Evolutionary conservation across 2,329 filamentous ascomycete genomes (phyloP), one percentile per base, ranked within the genome.

Genomic region (Plectosphaerella plurivora): DNA sequence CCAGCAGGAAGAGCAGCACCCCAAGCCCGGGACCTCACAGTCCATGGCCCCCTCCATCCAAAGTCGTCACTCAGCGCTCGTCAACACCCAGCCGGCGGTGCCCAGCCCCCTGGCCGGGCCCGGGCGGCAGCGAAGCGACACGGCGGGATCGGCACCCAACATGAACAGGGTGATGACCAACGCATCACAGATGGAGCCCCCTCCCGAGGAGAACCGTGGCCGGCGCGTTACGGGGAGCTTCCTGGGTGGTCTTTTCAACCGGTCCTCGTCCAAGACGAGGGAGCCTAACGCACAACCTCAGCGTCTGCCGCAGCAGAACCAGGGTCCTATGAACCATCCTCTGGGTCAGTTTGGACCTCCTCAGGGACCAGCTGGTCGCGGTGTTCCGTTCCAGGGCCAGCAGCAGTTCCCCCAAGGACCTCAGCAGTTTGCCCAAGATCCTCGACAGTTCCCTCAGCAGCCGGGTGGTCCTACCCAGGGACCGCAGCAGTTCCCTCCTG

Each of bases 31-130:
- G 6, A 60, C 57, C 10, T 55, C 58, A 14, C 59, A 61, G 28
- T 61, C 62, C 15, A 42, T 51, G 9, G 45, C 57, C n/a, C 56
- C 62, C 2, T 59, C 61, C 9, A 39, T 60, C 14, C 59, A 58
- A 5, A 55, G 53, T 8, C 56, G 55, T 3, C 54, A 55, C 37
- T 51, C 48, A 5, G 50, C 50, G 3, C 35, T 52, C 10, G 36
- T 39, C 14, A 44, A 24, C 28, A 53, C 45, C 14, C 56, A 56
- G 20, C 48, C 48, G 36, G 45, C 41, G 22, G 45, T 45, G 16
- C 49, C 49, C n/a, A 47, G 41, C 36, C 52, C 52, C 8, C 48
- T 52, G 9, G 47, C 52, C 12, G 16, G 39, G 3, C 52, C 44
- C 5, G 52, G 52, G 24, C 45, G 55, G 20, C 56, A 56, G 33